Evolutionary conservation across 345 rosid genomes (phyloP).

Genomic region (Sonneratia alba): DNA sequence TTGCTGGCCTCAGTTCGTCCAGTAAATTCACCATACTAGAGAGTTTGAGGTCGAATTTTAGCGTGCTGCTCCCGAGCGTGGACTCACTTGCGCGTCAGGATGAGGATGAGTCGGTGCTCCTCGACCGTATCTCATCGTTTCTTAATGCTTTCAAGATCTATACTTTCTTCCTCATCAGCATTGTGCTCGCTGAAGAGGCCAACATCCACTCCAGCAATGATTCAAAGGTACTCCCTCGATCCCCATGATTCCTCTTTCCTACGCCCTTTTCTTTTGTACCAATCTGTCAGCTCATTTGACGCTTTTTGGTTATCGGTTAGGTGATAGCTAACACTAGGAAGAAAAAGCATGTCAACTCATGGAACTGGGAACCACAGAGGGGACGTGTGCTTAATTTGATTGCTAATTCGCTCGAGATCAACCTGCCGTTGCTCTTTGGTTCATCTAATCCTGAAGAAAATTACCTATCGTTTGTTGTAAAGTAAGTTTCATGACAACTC

Average conservation of each 20-base stretch:
- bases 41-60: slow-evolving; percentile 78
- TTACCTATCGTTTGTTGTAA: slow-evolving; percentile 72
- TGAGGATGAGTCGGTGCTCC: slow-evolving; percentile 30
- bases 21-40: slow-evolving; percentile 66
- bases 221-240: slow-evolving; percentile 40
- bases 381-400: slow-evolving; percentile 73
- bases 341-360: slow-evolving; percentile 49
- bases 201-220: slow-evolving; percentile 23
- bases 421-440: slow-evolving; percentile 81
- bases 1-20: slow-evolving; percentile 40
- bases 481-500: slow-evolving; percentile 34
- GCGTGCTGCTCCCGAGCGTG: slow-evolving; percentile 88
- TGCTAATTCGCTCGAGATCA: slow-evolving; percentile 88
- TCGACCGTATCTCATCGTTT: slow-evolving; percentile 55
- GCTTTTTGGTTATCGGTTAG: slow-evolving; percentile 30
- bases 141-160: slow-evolving; percentile 94
- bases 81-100: slow-evolving; percentile 72
- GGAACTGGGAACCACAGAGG: slow-evolving; percentile 90
- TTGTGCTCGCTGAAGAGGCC: slow-evolving; percentile 56
- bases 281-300: slow-evolving; percentile 1
- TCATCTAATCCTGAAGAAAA: slow-evolving; percentile 75
- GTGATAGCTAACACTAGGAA: slow-evolving; percentile 46
- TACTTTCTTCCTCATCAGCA: slow-evolving; percentile 64
- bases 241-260: slow-evolving; percentile 6
- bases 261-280: neutral